phyloP scores from a whole-genome alignment of 129 eudicot genomes.

The Apium graveolens region DNA sequence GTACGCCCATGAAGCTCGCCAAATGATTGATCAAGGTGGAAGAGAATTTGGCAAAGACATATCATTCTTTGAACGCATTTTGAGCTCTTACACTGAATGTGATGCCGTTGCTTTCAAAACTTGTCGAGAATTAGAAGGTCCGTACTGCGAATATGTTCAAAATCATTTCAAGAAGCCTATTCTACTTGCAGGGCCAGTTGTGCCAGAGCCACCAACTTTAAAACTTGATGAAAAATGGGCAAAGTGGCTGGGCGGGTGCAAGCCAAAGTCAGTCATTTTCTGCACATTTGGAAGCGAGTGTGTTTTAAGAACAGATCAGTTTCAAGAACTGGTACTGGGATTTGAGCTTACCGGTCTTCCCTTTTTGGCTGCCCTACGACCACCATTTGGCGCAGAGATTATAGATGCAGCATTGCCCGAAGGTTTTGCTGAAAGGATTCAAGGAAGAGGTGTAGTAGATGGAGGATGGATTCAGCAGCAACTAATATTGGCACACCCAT shows the following conservation, averaged over 20 bases:
- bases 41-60: slow-evolving; percentile 13
- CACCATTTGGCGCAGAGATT: slow-evolving; percentile 19
- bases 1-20: slow-evolving; percentile 25
- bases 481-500: slow-evolving; percentile 24
- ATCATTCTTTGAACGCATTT: slow-evolving; percentile 16
- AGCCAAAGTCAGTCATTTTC: slow-evolving; percentile 15
- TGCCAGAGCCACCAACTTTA: slow-evolving; percentile 25
- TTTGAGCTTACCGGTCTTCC: slow-evolving; percentile 35
- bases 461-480: slow-evolving; percentile 39
- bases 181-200: slow-evolving; percentile 35
- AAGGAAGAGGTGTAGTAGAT: slow-evolving; percentile 23
- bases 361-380: slow-evolving; percentile 26
- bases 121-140: slow-evolving; percentile 37
- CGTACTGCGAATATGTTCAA: slow-evolving; percentile 22
- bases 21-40: background rate
- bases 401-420: slow-evolving; percentile 24
- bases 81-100: slow-evolving; percentile 10
- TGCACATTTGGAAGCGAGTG: slow-evolving; percentile 38
- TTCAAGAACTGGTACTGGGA: slow-evolving; percentile 32
- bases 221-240: slow-evolving; percentile 21
- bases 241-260: slow-evolving; percentile 18
- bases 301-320: slow-evolving; percentile 16
- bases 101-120: slow-evolving; percentile 30
- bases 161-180: slow-evolving; percentile 24
- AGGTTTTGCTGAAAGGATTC: slow-evolving; percentile 24